Conservation (phyloP, 2,329 filamentous ascomycete genomes). For the Fusarium abutilonis region DNA sequence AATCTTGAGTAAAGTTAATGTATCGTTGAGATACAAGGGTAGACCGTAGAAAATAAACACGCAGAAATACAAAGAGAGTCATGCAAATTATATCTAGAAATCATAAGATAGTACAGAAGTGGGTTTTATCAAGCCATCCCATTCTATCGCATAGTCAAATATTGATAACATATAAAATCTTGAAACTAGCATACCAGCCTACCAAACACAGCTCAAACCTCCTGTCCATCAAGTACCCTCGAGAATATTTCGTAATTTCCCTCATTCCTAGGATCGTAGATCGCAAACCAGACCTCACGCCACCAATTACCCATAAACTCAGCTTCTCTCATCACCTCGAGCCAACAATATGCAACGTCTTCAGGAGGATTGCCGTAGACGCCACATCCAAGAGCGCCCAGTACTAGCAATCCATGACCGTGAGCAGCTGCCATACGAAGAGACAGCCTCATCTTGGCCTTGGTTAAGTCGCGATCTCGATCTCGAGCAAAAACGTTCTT, state of each 20-base stretch:
- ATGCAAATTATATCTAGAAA: too few species aligned
- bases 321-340: conserved; percentile 22
- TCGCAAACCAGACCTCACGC: conserved; percentile 18
- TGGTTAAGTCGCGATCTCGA: conserved; percentile 12
- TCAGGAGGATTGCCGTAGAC: conserved; percentile 20
- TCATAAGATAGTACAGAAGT: too few species aligned
- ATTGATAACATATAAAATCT: too few species aligned
- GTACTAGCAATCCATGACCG: not conserved
- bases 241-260: conserved; percentile 16
- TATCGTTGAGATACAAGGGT: too few species aligned
- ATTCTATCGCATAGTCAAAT: too few species aligned
- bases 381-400: conserved; percentile 20
- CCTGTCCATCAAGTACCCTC: not conserved
- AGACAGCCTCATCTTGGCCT: conserved; percentile 19
- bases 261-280: conserved; percentile 11
- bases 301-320: conserved; percentile 25
- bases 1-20: too few species aligned
- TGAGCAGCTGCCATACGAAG: conserved; percentile 8
- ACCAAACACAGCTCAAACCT: not conserved
- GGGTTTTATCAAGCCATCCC: too few species aligned
- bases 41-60: too few species aligned
- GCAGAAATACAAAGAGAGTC: too few species aligned
- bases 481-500: conserved; percentile 1
- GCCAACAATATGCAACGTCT: conserved; percentile 25
- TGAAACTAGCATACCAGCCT: too few species aligned